A percentile compares a stretch with the other conserved stretches of the same genome.
Evolutionary conservation across 2,329 filamentous ascomycete species (phyloP).

Genomic region (Thielaviopsis euricoi): DNA sequence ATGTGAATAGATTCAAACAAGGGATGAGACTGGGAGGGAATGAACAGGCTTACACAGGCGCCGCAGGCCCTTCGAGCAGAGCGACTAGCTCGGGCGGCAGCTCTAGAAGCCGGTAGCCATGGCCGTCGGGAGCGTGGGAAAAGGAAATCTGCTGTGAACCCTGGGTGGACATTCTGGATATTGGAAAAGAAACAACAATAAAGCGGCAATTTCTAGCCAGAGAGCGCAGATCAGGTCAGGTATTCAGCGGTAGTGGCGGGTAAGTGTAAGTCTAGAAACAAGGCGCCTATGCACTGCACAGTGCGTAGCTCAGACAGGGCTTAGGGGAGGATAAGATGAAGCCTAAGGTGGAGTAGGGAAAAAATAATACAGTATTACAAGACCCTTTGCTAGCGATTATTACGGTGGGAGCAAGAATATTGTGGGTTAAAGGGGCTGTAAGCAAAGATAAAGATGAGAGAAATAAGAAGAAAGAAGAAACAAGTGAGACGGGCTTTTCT

Average conservation of each 20-base stretch:
- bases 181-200: background rate
- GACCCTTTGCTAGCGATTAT: too few relatives aligned
- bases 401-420: too few relatives aligned
- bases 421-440: too few relatives aligned
- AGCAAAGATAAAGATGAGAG: too few relatives aligned
- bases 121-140: constrained; percentile 29
- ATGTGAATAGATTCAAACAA: too few relatives aligned
- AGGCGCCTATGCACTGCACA: background rate
- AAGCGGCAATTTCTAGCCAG: background rate
- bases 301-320: background rate
- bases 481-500: too few relatives aligned
- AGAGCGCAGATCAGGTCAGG: too few relatives aligned
- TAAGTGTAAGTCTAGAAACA: background rate
- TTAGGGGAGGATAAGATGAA: background rate
- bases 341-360: background rate
- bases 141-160: constrained; percentile 30
- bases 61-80: constrained; percentile 35
- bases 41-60: constrained; percentile 31
- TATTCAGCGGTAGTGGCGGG: background rate
- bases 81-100: constrained; percentile 41
- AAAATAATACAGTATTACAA: too few relatives aligned
- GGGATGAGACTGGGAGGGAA: too few relatives aligned
- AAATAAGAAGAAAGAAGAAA: too few relatives aligned
- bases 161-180: constrained; percentile 27
- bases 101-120: constrained; percentile 44